Conservation (phyloP, 2,329 filamentous ascomycete genomes). For the Ceratocystis ficicola region DNA sequence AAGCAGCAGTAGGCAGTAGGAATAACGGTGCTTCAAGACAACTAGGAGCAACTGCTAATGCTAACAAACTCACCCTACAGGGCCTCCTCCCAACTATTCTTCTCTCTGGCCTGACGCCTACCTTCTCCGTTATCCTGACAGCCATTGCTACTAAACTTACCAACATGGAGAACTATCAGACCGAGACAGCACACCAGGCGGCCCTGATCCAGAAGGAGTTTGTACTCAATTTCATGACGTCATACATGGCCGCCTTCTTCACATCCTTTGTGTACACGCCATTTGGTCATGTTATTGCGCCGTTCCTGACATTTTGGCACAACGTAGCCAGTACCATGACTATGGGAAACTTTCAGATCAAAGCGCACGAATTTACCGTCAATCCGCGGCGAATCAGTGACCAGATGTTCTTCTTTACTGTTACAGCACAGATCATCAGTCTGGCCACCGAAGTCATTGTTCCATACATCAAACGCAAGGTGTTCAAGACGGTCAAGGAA, state of each 20-base stretch:
- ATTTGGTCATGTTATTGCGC: constrained; percentile 71
- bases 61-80: constrained; percentile 33
- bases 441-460: constrained; percentile 74
- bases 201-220: constrained; percentile 89
- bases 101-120: constrained; percentile 68
- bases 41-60: neutral
- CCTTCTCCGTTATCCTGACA: constrained; percentile 64
- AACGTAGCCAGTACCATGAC: constrained; percentile 62
- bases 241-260: constrained; percentile 81
- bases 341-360: constrained; percentile 59
- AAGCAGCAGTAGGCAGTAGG: neutral
- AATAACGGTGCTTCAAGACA: too few species aligned
- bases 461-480: constrained; percentile 69
- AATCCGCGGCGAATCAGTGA: constrained; percentile 73
- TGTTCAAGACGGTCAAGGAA: constrained; percentile 66
- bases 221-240: constrained; percentile 91
- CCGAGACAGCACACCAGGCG: constrained; percentile 64
- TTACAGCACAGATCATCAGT: constrained; percentile 84
- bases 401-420: constrained; percentile 91
- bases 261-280: constrained; percentile 92
- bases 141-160: constrained; percentile 65
- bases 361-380: constrained; percentile 58
- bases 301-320: constrained; percentile 73
- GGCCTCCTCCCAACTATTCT: constrained; percentile 80
- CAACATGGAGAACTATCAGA: constrained; percentile 84